Evolutionary conservation across 306 rosid species (phyloP), one percentile per base, ranked within the genome.

Genomic region (Cucurbita maxima): DNA sequence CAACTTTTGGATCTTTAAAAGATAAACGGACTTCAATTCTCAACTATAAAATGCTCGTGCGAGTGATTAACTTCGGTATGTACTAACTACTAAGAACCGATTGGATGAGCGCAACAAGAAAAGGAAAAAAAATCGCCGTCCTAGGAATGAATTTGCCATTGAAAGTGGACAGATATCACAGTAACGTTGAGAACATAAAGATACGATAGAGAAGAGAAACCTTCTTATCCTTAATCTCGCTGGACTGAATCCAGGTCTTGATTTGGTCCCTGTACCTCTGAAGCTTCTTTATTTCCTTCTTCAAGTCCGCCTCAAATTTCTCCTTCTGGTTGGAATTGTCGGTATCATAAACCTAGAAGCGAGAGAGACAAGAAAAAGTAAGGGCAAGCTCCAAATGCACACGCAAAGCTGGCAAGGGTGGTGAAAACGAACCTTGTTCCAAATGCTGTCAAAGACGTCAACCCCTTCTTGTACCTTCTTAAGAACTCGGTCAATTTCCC

Each of bases 391-490:
- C 71, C 5, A 44, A 66, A 44, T 19, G 48, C 13, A 47, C 57
- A 44, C 4, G 40, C 22, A 40, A 25, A 69, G 43, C 19, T 14
- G 1, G 5, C 74, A 69, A 11, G 74, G 19, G 25, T 7, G 74
- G 57, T 47, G 73, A 4, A 48, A 48, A 66, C 75, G 37, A 37
- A 93, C 98, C 98, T 94, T 94, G 78, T 90, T 94, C 98, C 98
- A 90, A 70, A 94, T 94, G 76, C 94, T 87, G 71, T 89, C 98
- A 81, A 94, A 94, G 72, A 94, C 95, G 60, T 94, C 98, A 8
- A 94, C 97, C 53, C 98, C 97, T 86, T 94, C 98, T 40, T 94
- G 98, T 10, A 90, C 98, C 89, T 90, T 94, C 88, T 90, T 94
- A 13, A 94, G 92, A 84, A 94, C 98, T 4, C 98, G 92, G 87